Evolutionary conservation across 2,329 filamentous ascomycete species (phyloP).

Genomic region (Ophiosphaerella herpotricha): DNA sequence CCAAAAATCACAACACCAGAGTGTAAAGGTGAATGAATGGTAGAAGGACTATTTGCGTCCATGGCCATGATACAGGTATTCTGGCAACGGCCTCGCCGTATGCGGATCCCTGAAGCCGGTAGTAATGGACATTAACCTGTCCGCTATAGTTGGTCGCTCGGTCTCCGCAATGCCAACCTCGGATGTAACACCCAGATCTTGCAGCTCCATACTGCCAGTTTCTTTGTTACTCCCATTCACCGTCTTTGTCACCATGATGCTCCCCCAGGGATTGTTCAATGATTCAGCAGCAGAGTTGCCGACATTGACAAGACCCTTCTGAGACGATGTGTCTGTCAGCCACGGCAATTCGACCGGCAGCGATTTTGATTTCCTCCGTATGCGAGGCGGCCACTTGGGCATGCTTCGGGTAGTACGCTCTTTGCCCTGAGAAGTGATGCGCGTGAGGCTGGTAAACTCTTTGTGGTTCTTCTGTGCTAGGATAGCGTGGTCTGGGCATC

Average conservation of each 20-base stretch:
- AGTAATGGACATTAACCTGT: conserved; percentile 40
- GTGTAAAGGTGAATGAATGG: not conserved
- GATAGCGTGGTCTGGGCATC: conserved; percentile 52
- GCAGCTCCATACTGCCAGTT: conserved; percentile 31
- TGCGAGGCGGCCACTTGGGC: conserved; percentile 20
- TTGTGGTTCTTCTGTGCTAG: conserved; percentile 52
- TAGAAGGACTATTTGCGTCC: not conserved
- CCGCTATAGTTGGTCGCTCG: conserved; percentile 50
- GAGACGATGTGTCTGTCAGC: conserved; percentile 34
- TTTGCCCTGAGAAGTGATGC: conserved; percentile 7
- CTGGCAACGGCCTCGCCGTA: conserved; percentile 13
- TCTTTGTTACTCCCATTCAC: conserved; percentile 32
- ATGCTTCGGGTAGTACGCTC: conserved; percentile 3
- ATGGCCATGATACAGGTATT: conserved; percentile 18
- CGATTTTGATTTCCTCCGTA: conserved; percentile 13
- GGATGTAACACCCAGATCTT: conserved; percentile 38
- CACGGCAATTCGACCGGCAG: conserved; percentile 15
- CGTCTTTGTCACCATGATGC: conserved; percentile 47
- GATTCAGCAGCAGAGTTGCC: conserved; percentile 7
- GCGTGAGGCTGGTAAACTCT: conserved; percentile 50
- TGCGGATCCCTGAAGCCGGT: conserved; percentile 35
- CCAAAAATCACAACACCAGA: conserved; percentile 6
- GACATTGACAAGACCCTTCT: conserved; percentile 33
- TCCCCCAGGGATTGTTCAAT: conserved; percentile 34
- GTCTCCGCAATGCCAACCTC: conserved; percentile 40